A percentile compares a stretch with the other conserved stretches of the same genome.
phyloP scores from a whole-genome alignment of 768 basidiomycete genomes.

The Termitomyces heimii region DNA sequence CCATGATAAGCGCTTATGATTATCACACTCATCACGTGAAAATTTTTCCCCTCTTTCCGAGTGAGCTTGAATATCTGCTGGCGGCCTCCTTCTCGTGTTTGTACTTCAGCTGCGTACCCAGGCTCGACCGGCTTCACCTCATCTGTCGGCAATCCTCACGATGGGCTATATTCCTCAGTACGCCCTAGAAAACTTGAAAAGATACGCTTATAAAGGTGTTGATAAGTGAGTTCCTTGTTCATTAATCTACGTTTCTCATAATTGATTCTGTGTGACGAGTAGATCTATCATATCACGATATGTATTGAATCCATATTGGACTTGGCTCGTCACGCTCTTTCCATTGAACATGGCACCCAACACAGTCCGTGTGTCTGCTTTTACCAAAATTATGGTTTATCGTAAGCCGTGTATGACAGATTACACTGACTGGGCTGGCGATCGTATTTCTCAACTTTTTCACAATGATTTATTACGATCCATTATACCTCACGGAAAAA shows the following conservation, averaged over 20 bases:
- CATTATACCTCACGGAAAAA: constrained; percentile 62
- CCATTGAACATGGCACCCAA: constrained; percentile 85
- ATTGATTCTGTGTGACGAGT: not conserved
- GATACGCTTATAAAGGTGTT: constrained; percentile 75
- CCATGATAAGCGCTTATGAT: not conserved
- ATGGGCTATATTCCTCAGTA: constrained; percentile 61
- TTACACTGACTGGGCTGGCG: constrained; percentile 78
- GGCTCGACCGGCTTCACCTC: not conserved
- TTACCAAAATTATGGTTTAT: not conserved
- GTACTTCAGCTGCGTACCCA: not conserved
- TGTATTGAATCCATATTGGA: constrained; percentile 85
- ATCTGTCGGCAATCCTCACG: not conserved
- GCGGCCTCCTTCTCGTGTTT: not conserved
- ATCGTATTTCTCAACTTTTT: constrained; percentile 82
- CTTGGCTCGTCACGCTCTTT: constrained; percentile 85
- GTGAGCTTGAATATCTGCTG: not conserved
- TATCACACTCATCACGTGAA: constrained; percentile 1
- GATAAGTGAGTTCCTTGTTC: constrained; percentile 54
- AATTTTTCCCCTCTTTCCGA: not conserved
- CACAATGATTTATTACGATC: constrained; percentile 82
- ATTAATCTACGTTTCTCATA: constrained; percentile 4
- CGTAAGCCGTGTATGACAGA: constrained; percentile 38
- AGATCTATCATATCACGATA: constrained; percentile 76
- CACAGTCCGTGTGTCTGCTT: constrained; percentile 48
- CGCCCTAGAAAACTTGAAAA: constrained; percentile 69